Base-by-base conservation (phyloP, 441 rosid species). In the Adansonia grandidieri region DNA sequence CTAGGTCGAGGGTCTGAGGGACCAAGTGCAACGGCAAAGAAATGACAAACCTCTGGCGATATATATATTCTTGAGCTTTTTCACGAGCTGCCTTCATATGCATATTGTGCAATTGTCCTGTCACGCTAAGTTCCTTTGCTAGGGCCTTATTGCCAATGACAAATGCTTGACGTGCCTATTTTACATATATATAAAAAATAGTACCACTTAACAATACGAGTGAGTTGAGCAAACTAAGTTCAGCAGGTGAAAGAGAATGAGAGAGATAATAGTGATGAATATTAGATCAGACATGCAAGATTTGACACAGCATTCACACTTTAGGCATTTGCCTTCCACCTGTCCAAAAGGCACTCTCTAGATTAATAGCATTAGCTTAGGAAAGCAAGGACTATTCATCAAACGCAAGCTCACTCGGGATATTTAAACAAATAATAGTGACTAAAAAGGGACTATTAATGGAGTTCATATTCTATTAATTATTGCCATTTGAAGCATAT, bases 31-130 rank as follows among this genome's bases (percentile, higher is more conserved):
- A 56, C 65, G 17, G 66, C 57, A 20, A 82, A 79, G 71, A 80
- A 57, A 77, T 66, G 58, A 85, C 93, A 80, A 87, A 96, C 98
- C 99, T 94, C 80, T 90, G 90, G 71, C 93, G 96, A 82, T 89
- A 96, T 78, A 94, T 94, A 66, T 97, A 91, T 72, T 96, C 98
- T 78, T 94, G 98, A 51, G 98, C 99, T 87, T 92, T 96, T 54
- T 90, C 98, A 85, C 92, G 98, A 69, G 98, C 97, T 84, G 90
- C 97, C 83, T 96, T 96, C 98, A 96, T 96, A 72, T 92, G 93
- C 89, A 90, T 81, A 83, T 91, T 92, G 81, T 93, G 93, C 80
- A 89, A 83, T 82, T 96, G 97, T 73, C 99, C 99, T 86, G 93
- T 96, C 54, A 80, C 90, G 78, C 98, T 91, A 81, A 92, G 89